Evolutionary conservation across 257 asterid genomes (phyloP).

Genomic region (Solanum chilense): DNA sequence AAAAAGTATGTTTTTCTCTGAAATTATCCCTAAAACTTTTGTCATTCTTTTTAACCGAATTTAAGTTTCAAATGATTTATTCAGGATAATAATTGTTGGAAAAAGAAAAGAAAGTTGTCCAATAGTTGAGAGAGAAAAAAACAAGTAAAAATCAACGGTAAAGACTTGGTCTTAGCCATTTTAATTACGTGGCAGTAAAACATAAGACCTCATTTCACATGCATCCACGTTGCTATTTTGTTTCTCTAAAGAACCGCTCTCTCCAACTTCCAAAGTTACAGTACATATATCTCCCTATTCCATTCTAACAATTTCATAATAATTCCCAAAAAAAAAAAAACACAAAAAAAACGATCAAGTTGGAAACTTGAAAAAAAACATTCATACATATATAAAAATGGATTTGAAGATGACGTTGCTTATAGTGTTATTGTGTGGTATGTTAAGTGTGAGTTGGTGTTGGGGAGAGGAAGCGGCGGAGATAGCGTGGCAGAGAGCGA

Average conservation of each 20-base stretch:
- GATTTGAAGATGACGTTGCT: constrained; percentile 3
- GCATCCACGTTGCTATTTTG: neutral
- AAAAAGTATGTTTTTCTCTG: too few relatives aligned
- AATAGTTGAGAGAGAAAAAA: neutral
- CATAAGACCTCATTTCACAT: neutral
- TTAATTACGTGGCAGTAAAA: neutral
- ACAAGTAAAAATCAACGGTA: neutral
- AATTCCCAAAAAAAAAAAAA: neutral
- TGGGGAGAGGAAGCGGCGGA: constrained; percentile 6
- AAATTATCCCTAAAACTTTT: too few relatives aligned
- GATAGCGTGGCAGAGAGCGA: neutral
- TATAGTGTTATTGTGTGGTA: neutral
- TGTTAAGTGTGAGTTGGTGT: neutral
- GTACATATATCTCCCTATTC: neutral
- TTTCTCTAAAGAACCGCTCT: neutral
- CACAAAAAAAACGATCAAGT: neutral
- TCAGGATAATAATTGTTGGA: too few relatives aligned
- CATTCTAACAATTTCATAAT: neutral
- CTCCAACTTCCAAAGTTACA: neutral
- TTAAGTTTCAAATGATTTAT: too few relatives aligned
- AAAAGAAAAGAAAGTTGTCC: too few relatives aligned
- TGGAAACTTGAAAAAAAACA: neutral
- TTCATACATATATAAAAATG: neutral
- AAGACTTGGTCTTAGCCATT: neutral
- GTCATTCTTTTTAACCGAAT: too few relatives aligned